Base-by-base conservation (phyloP, 2,329 filamentous ascomycete species). In the Ophiostoma ips region DNA sequence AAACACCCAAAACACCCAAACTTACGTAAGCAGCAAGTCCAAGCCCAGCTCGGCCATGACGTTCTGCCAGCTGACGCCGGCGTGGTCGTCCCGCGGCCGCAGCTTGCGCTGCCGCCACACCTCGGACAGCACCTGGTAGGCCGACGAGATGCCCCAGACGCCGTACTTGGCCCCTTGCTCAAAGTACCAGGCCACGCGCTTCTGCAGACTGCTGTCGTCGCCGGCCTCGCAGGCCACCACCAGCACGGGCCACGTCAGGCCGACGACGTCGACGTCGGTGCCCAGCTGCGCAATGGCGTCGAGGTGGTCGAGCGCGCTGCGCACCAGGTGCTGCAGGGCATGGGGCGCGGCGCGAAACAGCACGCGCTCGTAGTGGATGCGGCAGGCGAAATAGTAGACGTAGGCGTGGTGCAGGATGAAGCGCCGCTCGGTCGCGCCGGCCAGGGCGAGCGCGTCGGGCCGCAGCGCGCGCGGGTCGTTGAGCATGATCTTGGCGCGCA, bases 301-400 rank as follows among this genome's bases (percentile, higher is more conserved):
- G 33, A 35, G 33, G 33, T 35, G 33, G 33, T 35, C 33, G 33
- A 35, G 33, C 7, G 33, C 33, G 6, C 33, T 35, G 3, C 36
- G 43, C 5, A 50, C 49, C 8, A 46, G 49, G 43, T 34, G 13
- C 28, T 50, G 41, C 13, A 50, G 18, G 12, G 34, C 5, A 10
- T 41, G 18, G 12, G 36, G 35, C 12, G 43, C 18, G 19, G n/a
- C 44, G 4, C 21, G 36, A 13, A 40, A 34, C 28, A 47, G 30
- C 15, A 24, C 28, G 19, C 49, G 49, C 19, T 47, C 36, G 36
- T 47, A 50, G 35, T 50, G 49, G 35, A 50, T 50, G 49, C 41
- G 41, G n/a, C 41, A 46, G 4, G 49, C 49, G 30, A 34, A 50
- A 34, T 50, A 50, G 35, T 38, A 50, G 28, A 46, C 34, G 30